Conservation (phyloP, 192 early-diverging fungal genomes). For the Lobosporangium transversale region DNA sequence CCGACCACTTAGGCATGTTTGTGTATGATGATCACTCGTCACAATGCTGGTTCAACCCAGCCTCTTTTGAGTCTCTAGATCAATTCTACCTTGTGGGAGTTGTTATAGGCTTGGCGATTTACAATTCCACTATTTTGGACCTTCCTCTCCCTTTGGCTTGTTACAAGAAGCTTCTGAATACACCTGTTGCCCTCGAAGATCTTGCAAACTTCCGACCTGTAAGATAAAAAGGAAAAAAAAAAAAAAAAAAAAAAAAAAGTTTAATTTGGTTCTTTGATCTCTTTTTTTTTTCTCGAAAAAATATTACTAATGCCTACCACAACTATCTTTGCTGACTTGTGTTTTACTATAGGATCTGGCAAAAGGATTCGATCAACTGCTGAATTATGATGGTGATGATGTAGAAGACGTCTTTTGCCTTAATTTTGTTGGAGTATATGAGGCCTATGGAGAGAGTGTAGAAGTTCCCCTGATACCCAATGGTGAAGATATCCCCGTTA, state of each 20-base stretch:
- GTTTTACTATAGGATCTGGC: constrained; percentile 74
- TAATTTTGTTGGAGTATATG: constrained; percentile 80
- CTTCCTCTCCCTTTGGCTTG: constrained; percentile 80
- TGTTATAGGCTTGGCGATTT: constrained; percentile 92
- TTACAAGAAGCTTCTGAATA: constrained; percentile 91
- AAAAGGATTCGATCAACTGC: constrained; percentile 82
- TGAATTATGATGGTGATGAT: constrained; percentile 81
- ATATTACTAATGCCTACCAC: too few species aligned
- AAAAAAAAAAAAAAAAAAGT: too few species aligned
- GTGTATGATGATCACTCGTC: constrained; percentile 71
- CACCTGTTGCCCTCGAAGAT: constrained; percentile 80
- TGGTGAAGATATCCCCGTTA: constrained; percentile 70
- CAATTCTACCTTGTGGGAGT: constrained; percentile 93
- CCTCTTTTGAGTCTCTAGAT: constrained; percentile 76
- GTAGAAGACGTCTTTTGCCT: constrained; percentile 87
- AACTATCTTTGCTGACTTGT: too few species aligned
- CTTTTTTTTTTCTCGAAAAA: too few species aligned
- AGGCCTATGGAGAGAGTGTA: constrained; percentile 73
- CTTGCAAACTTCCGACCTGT: constrained; percentile 76
- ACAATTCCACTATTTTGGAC: constrained; percentile 94
- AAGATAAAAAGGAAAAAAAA: background rate
- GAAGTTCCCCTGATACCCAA: constrained; percentile 72
- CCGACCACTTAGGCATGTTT: constrained; percentile 68
- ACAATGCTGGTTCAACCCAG: constrained; percentile 82
- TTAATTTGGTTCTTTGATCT: too few species aligned